Conservation (phyloP, 148 eudicot species). For the Chenopodium quinoa region DNA sequence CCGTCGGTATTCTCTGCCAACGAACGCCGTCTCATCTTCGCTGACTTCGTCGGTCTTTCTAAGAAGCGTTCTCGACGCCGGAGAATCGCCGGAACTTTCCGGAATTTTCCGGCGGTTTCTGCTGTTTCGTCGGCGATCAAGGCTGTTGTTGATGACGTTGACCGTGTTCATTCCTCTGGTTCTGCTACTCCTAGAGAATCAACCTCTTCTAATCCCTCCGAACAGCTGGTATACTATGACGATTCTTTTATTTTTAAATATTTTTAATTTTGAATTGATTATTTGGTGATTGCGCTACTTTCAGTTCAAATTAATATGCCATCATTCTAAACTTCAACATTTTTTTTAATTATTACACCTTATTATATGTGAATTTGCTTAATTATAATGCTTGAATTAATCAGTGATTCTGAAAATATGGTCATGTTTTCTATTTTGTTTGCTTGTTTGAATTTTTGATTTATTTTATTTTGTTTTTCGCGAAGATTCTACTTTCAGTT, state of each 20-base stretch:
- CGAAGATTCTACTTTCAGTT: too few species aligned
- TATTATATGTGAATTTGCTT: too few species aligned
- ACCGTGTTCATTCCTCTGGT: conserved; percentile 30
- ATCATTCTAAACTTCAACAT: too few species aligned
- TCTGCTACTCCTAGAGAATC: conserved; percentile 20
- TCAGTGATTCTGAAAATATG: too few species aligned
- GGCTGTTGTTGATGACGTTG: conserved; percentile 62
- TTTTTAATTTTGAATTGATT: too few species aligned
- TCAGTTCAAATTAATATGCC: neutral
- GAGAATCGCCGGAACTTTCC: conserved; percentile 20
- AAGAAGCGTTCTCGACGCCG: conserved; percentile 38
- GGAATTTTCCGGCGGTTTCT: neutral
- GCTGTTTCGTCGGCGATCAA: conserved; percentile 32
- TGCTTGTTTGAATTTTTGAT: too few species aligned
- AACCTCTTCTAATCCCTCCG: conserved; percentile 18
- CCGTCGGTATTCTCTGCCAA: conserved; percentile 29
- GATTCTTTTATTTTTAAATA: neutral
- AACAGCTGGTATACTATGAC: conserved; percentile 32
- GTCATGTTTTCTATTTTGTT: too few species aligned
- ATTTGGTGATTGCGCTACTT: neutral
- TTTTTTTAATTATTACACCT: too few species aligned
- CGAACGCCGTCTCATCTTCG: conserved; percentile 39
- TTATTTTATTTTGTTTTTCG: too few species aligned
- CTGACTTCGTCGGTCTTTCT: conserved; percentile 61
- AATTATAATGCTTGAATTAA: too few species aligned